Evolutionary conservation across 2,329 filamentous ascomycete species (phyloP).

Genomic region (Xylariomycetidae sp.): DNA sequence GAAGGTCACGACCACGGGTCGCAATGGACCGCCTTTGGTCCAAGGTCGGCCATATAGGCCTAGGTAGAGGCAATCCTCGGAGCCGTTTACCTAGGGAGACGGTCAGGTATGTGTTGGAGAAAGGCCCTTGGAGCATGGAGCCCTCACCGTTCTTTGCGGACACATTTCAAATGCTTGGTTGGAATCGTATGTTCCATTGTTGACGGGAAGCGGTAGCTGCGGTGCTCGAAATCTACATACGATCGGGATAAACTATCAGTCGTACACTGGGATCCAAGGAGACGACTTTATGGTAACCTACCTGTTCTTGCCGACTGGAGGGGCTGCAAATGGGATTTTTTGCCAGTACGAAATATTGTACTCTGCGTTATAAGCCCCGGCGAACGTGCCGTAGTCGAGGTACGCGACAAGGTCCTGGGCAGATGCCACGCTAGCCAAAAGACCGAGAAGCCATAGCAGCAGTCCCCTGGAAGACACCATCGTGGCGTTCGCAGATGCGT

Average conservation of each 20-base stretch:
- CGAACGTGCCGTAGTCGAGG: constrained; percentile 45
- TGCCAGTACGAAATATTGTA: constrained; percentile 56
- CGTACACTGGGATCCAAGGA: not conserved
- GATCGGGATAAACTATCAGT: constrained; percentile 1
- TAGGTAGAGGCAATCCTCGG: constrained; percentile 57
- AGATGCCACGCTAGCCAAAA: constrained; percentile 2
- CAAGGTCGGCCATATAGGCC: constrained; percentile 55
- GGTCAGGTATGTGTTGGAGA: no score
- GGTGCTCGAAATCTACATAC: constrained; percentile 49
- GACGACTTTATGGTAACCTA: not conserved
- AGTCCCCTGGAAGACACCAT: no score
- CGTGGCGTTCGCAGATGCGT: no score
- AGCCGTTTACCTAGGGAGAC: constrained; percentile 36
- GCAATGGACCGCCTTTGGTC: constrained; percentile 33
- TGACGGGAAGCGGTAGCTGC: constrained; percentile 45
- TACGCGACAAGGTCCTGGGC: constrained; percentile 27
- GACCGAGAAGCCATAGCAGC: no score
- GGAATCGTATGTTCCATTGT: constrained; percentile 47
- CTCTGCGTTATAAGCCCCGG: constrained; percentile 41
- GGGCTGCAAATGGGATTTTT: constrained; percentile 56
- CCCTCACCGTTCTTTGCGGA: constrained; percentile 46
- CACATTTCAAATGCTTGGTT: constrained; percentile 52
- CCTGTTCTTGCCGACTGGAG: constrained; percentile 47
- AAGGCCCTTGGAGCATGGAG: no score
- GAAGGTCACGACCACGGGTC: constrained; percentile 54